phyloP scores from a whole-genome alignment of 139 green algal genomes.

The Chlamydomonas sp. region DNA sequence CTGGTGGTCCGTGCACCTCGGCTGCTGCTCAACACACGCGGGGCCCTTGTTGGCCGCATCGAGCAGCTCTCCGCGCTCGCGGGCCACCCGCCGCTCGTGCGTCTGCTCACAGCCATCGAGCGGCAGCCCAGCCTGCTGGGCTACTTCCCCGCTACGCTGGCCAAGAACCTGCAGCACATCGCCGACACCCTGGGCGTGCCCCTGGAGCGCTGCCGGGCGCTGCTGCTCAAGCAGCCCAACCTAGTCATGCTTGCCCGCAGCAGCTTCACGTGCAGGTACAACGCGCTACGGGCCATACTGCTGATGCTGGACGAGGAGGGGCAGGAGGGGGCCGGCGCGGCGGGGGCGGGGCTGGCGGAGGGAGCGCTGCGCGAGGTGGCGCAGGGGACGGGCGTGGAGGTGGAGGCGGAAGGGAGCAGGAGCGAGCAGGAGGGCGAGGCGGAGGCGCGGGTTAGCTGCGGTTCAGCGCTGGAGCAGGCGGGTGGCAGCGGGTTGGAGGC shows the following conservation, averaged over 20 bases:
- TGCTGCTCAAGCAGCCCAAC: slow-evolving; percentile 25
- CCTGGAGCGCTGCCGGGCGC: slow-evolving; percentile 4
- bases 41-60: slow-evolving; percentile 16
- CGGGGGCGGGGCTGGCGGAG: no score
- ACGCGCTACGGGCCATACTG: no score
- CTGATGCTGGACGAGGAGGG: not conserved
- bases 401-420: not conserved
- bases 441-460: no score
- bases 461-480: no score
- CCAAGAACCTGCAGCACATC: slow-evolving; percentile 4
- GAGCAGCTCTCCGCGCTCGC: not conserved
- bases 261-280: no score
- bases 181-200: slow-evolving; percentile 8
- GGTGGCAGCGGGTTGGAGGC: no score
- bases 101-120: not conserved
- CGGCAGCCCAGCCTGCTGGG: slow-evolving; percentile 22
- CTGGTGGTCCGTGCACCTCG: slow-evolving; percentile 4
- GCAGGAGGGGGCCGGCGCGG: not conserved
- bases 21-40: slow-evolving; percentile 23
- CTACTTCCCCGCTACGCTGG: slow-evolving; percentile 33
- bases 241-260: not conserved
- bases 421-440: no score
- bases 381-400: not conserved
- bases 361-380: not conserved
- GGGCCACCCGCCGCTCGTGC: not conserved